Conservation (phyloP, 306 rosid species). For the Dalbergia oliveri region DNA sequence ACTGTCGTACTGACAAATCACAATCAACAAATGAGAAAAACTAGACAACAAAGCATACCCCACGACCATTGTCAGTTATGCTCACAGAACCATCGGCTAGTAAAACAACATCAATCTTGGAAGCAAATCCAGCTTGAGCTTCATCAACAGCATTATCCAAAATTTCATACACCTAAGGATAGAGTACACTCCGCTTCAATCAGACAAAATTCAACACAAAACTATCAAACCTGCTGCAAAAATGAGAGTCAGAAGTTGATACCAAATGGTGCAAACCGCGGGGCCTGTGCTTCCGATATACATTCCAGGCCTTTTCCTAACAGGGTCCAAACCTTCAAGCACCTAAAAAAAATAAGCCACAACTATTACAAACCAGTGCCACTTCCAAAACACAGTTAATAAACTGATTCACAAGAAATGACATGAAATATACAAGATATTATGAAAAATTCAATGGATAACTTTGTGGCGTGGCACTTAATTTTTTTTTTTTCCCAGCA, state of each 20-base stretch:
- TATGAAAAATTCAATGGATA: background rate
- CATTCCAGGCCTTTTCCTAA: constrained; percentile 99
- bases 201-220: constrained; percentile 37
- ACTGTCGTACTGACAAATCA: constrained; percentile 14
- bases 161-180: constrained; percentile 88
- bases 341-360: constrained; percentile 62
- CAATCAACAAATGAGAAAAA: constrained; percentile 19
- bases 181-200: constrained; percentile 29
- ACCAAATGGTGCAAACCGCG: constrained; percentile 99
- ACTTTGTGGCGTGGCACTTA: background rate
- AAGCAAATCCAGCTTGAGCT: constrained; percentile 98
- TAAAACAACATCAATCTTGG: constrained; percentile 82
- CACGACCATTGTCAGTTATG: constrained; percentile 93
- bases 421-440: background rate
- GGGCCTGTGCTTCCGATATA: constrained; percentile 97
- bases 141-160: constrained; percentile 97
- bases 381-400: constrained; percentile 24
- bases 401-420: constrained; percentile 1
- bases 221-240: constrained; percentile 15
- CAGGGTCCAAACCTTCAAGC: constrained; percentile 96
- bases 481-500: background rate
- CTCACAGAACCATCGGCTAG: constrained; percentile 82
- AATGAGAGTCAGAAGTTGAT: constrained; percentile 33
- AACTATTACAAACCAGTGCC: constrained; percentile 13
- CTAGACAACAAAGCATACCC: constrained; percentile 69